A percentile compares a stretch with the other conserved stretches of the same genome.
These are phyloP conservation scores for Capsicum baccatum DNA, from an alignment of 257 asterid species.

Conservation along the genomic window DNA sequence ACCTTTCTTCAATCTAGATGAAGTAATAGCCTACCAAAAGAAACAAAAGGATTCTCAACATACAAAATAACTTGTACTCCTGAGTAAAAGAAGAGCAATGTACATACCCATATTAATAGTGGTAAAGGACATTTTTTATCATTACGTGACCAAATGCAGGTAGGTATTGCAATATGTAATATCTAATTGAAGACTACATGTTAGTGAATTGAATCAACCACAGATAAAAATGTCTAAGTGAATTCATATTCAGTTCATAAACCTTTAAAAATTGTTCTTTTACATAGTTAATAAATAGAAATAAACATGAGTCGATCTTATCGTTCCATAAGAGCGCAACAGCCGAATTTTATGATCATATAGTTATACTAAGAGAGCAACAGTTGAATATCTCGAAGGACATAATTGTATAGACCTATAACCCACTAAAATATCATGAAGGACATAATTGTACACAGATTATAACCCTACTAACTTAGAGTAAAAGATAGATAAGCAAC, in stretches of 20 bases:
- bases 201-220: neutral
- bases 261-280: neutral
- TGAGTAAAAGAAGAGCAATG: too few species aligned
- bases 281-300: neutral
- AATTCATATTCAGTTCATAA: neutral
- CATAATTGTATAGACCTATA: too few species aligned
- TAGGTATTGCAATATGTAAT: neutral
- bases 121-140: neutral
- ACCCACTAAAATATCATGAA: neutral
- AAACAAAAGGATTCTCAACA: too few species aligned
- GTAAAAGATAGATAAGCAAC: constrained; percentile 30
- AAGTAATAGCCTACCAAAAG: too few species aligned
- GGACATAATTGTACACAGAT: neutral
- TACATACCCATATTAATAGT: neutral
- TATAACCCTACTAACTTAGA: neutral
- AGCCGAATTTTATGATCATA: neutral
- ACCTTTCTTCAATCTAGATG: too few species aligned
- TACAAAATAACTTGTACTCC: too few species aligned
- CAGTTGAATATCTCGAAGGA: too few species aligned
- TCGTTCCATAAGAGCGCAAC: neutral
- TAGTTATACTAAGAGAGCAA: too few species aligned
- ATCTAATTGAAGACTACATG: neutral
- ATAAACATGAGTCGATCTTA: neutral
- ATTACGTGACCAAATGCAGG: neutral
- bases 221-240: neutral